These are phyloP conservation scores for Claviceps cyperi DNA, from an alignment of 2,329 filamentous ascomycete species.

Conservation along the genomic window DNA sequence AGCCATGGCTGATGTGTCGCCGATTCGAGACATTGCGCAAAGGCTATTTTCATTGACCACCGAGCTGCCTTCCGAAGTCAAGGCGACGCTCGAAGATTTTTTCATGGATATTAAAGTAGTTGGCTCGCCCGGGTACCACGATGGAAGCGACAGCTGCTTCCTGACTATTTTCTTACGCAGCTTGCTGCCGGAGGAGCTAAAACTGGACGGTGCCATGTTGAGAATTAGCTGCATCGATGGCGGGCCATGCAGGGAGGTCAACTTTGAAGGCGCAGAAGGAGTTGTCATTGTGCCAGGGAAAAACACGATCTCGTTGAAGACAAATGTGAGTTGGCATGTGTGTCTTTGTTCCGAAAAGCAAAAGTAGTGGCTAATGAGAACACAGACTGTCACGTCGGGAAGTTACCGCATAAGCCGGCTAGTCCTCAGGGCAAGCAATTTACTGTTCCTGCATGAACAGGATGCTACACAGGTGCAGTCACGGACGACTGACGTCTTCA, in stretches of 20 bases:
- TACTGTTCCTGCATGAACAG: slow-evolving; percentile 52
- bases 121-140: slow-evolving; percentile 53
- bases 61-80: slow-evolving; percentile 40
- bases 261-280: slow-evolving; percentile 16
- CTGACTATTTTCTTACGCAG: slow-evolving; percentile 55
- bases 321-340: slow-evolving; percentile 17
- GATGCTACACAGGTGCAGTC: slow-evolving; percentile 33
- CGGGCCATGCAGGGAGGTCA: slow-evolving; percentile 46
- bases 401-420: slow-evolving; percentile 64
- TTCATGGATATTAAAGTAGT: slow-evolving; percentile 57
- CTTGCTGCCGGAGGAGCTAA: slow-evolving; percentile 55
- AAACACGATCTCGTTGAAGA: slow-evolving; percentile 23
- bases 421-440: slow-evolving; percentile 46
- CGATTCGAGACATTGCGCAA: slow-evolving; percentile 32
- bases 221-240: slow-evolving; percentile 42
- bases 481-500: slow-evolving; percentile 36
- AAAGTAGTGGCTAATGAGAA: background rate
- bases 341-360: background rate
- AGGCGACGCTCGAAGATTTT: slow-evolving; percentile 55
- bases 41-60: slow-evolving; percentile 33
- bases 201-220: slow-evolving; percentile 49
- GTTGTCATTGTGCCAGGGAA: slow-evolving; percentile 32
- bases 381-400: slow-evolving; percentile 51
- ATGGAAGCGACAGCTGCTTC: slow-evolving; percentile 60
- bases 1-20: slow-evolving; percentile 16